Evolutionary conservation across 345 rosid genomes (phyloP).

Genomic region (sweet orange (Citrus sinensis)): DVS_A1.0 CM039168.1:23911501-23912000

Average conservation of each 20-base stretch:
- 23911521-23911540: background rate
- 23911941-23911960: slow-evolving; percentile 35
- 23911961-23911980: slow-evolving; percentile 12
- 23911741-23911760: slow-evolving; percentile 7
- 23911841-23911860: background rate
- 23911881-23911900: background rate
- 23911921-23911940: slow-evolving; percentile 15
- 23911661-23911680: too few species aligned
- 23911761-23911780: background rate
- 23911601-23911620: background rate
- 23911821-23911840: background rate
- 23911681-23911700: background rate
- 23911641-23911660: too few species aligned
- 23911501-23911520: background rate
- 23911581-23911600: background rate
- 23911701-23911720: background rate
- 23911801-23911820: background rate
- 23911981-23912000: slow-evolving; percentile 19
- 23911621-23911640: too few species aligned
- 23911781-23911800: background rate
- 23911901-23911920: background rate
- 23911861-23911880: background rate
- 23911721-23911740: background rate
- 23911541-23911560: background rate
- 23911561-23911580: background rate